Evolutionary conservation across 2,329 filamentous ascomycete species (phyloP).

Genomic region (Lasiodiplodia hormozganensis): DNA sequence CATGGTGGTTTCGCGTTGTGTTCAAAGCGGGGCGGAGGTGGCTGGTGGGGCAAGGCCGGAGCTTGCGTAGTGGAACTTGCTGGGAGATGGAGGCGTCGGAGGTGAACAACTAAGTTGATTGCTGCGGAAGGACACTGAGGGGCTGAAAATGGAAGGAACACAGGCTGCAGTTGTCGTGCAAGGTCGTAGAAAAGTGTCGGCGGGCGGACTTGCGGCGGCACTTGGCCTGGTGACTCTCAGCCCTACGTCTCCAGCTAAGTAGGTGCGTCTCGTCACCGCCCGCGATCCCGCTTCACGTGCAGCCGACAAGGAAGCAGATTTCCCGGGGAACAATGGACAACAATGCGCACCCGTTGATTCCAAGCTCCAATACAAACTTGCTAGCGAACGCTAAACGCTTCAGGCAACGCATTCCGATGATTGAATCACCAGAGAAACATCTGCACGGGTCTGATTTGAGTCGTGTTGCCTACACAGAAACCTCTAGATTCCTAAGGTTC

Average conservation of each 20-base stretch:
- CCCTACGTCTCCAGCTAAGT: not conserved
- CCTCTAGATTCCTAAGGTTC: not conserved
- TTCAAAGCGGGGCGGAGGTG: not conserved
- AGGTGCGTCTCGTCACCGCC: not conserved
- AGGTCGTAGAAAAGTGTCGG: not conserved
- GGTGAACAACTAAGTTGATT: not conserved
- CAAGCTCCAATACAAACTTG: not conserved
- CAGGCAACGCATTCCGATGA: not conserved
- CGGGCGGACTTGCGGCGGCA: not conserved
- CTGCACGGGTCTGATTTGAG: not conserved
- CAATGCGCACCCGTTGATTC: too few relatives aligned
- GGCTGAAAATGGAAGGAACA: not conserved
- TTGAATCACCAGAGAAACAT: not conserved
- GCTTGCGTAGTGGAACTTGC: not conserved
- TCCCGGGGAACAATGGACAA: too few relatives aligned
- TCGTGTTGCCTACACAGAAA: not conserved
- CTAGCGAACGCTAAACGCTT: not conserved
- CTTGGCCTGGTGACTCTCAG: conserved; percentile 7
- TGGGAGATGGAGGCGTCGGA: not conserved
- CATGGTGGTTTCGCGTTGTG: conserved; percentile 38
- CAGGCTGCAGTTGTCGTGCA: not conserved
- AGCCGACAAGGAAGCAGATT: too few relatives aligned
- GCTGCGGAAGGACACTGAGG: too few relatives aligned
- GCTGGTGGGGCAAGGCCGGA: not conserved
- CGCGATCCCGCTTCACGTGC: not conserved